Conservation (phyloP, 208 protist species). For the Sergeia podlipaevii region DNA sequence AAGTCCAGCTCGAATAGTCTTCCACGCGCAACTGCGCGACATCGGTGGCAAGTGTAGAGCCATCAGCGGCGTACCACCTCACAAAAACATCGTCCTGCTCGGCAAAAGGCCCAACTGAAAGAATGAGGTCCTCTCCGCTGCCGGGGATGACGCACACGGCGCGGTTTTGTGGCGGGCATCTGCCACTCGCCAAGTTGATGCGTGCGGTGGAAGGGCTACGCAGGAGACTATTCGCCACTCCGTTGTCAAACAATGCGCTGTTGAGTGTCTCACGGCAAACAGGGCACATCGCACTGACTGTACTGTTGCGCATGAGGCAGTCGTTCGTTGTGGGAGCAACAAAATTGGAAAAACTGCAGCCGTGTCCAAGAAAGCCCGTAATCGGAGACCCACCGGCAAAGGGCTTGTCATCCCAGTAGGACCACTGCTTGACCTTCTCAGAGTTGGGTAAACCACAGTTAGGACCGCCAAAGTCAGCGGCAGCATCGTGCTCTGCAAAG, state of each 20-base stretch:
- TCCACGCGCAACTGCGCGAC: slow-evolving; percentile 8
- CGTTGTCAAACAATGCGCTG: slow-evolving; percentile 23
- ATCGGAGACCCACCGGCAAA: background rate
- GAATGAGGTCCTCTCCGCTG: slow-evolving; percentile 4
- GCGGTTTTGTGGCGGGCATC: slow-evolving; percentile 27
- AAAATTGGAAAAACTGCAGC: slow-evolving; percentile 61
- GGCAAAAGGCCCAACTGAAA: slow-evolving; percentile 24
- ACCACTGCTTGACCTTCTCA: slow-evolving; percentile 21
- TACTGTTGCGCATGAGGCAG: slow-evolving; percentile 59
- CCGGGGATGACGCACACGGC: slow-evolving; percentile 23
- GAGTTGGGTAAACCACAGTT: slow-evolving; percentile 36
- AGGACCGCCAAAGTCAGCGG: slow-evolving; percentile 3
- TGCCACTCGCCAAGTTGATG: slow-evolving; percentile 20
- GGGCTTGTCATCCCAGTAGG: slow-evolving; percentile 23
- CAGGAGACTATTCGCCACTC: slow-evolving; percentile 6
- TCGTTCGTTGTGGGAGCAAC: slow-evolving; percentile 22
- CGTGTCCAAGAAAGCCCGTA: background rate
- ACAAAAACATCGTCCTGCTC: slow-evolving; percentile 29
- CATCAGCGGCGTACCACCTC: slow-evolving; percentile 19
- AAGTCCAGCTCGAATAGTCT: slow-evolving; percentile 14
- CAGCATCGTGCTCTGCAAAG: slow-evolving; percentile 14
- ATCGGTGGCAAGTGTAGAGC: slow-evolving; percentile 9
- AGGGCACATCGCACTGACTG: slow-evolving; percentile 42
- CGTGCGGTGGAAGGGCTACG: background rate
- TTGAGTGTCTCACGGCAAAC: slow-evolving; percentile 51